phyloP scores from a whole-genome alignment of 768 basidiomycete genomes.

The Suillus tomentosus region DNA sequence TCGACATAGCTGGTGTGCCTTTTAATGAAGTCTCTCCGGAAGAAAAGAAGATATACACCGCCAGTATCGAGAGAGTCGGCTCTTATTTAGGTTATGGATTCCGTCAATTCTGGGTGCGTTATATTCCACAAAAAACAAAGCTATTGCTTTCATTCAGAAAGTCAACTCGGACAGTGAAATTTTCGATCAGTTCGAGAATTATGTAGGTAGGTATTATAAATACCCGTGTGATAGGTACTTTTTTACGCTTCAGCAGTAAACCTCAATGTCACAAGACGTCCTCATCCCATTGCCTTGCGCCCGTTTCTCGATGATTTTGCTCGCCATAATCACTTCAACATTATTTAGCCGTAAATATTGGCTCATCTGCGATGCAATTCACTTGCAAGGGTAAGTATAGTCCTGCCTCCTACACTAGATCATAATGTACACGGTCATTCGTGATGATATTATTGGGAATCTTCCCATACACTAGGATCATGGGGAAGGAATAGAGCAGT shows the following conservation, averaged over 20 bases:
- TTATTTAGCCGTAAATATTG: conserved; percentile 5
- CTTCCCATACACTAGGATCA: too few species aligned
- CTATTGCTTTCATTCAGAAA: conserved; percentile 22
- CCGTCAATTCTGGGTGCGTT: conserved; percentile 52
- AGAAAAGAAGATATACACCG: conserved; percentile 42
- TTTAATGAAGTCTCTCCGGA: conserved; percentile 37
- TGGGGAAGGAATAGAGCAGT: too few species aligned
- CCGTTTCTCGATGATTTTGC: conserved; percentile 32
- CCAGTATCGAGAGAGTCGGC: conserved; percentile 41
- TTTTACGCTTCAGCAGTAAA: conserved; percentile 25
- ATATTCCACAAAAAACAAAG: not conserved
- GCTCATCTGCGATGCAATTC: too few species aligned
- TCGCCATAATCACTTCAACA: conserved; percentile 30
- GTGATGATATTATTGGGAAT: too few species aligned
- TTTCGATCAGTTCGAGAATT: conserved; percentile 35
- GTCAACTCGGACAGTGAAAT: conserved; percentile 36
- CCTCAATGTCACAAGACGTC: conserved; percentile 25
- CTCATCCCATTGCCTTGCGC: conserved; percentile 30
- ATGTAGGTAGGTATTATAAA: conserved; percentile 27
- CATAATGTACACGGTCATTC: too few species aligned
- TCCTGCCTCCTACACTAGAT: too few species aligned
- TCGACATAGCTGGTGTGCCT: conserved; percentile 44
- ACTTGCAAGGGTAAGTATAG: too few species aligned
- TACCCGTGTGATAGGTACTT: not conserved
- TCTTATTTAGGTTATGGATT: conserved; percentile 59